Evolutionary conservation across 2,329 filamentous ascomycete species (phyloP).

Genomic region (Stagonosporopsis chrysanthemi): DNA sequence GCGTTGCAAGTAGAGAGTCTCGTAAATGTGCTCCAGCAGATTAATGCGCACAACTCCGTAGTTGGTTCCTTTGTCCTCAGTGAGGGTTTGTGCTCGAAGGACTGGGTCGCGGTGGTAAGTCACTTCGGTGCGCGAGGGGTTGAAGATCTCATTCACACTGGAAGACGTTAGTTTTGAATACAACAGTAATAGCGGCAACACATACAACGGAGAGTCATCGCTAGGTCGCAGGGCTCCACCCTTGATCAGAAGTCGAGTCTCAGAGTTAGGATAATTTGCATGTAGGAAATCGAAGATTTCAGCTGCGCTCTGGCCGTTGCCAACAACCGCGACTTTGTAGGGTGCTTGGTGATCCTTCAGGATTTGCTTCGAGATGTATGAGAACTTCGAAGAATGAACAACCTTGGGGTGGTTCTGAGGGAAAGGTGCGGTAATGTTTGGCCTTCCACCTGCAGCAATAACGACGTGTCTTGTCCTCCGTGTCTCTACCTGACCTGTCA

Average conservation of each 20-base stretch:
- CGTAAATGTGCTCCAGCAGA: constrained; percentile 87
- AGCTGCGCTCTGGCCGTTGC: constrained; percentile 89
- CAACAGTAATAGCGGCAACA: constrained; percentile 24
- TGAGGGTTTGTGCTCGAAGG: constrained; percentile 67
- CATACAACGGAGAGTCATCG: constrained; percentile 95
- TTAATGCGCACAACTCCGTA: constrained; percentile 93
- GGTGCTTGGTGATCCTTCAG: constrained; percentile 63
- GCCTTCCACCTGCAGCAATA: constrained; percentile 71
- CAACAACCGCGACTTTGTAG: constrained; percentile 83
- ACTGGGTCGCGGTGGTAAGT: constrained; percentile 73
- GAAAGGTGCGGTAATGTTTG: constrained; percentile 74
- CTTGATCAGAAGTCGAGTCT: constrained; percentile 80
- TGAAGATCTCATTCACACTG: constrained; percentile 95
- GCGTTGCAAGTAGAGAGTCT: constrained; percentile 85
- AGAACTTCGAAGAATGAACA: constrained; percentile 89
- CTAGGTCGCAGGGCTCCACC: constrained; percentile 85
- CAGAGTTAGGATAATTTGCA: constrained; percentile 79
- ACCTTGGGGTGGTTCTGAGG: constrained; percentile 75
- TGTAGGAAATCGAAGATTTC: constrained; percentile 95
- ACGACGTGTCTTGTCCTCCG: constrained; percentile 73
- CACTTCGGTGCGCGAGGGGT: constrained; percentile 81
- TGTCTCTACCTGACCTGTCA: constrained; percentile 62
- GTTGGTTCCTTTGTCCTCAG: constrained; percentile 83
- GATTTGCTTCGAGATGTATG: constrained; percentile 67
- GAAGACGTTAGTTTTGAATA: constrained; percentile 34